These are phyloP conservation scores for Colletotrichum sojae DNA, from an alignment of 2,329 filamentous ascomycete genomes.

Conservation along the genomic window DNA sequence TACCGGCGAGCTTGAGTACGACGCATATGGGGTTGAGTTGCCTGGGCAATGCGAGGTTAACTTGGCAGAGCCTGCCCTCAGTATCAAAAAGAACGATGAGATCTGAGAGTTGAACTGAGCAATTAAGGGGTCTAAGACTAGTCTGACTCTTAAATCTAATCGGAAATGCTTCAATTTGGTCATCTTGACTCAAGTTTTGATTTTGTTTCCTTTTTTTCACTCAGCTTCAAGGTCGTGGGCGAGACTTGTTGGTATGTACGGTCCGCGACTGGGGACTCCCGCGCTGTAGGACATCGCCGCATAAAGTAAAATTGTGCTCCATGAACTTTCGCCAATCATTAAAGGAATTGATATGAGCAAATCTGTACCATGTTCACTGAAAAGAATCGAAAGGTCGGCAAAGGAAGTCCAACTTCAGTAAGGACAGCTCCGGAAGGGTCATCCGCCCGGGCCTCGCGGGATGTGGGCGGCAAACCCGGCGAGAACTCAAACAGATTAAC, in stretches of 20 bases:
- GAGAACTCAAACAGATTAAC: conserved; percentile 7
- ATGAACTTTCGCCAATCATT: too few relatives aligned
- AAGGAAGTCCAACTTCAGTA: not conserved
- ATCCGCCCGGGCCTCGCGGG: conserved; percentile 8
- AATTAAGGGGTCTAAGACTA: not conserved
- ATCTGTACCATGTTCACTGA: not conserved
- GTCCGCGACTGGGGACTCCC: too few relatives aligned
- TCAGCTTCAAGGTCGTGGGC: too few relatives aligned
- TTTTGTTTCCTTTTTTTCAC: too few relatives aligned
- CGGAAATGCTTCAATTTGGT: too few relatives aligned
- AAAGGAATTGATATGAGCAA: too few relatives aligned
- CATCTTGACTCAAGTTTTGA: too few relatives aligned
- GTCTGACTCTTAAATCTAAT: too few relatives aligned
- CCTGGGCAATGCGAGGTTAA: conserved; percentile 47
- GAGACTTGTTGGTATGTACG: too few relatives aligned
- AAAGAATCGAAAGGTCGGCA: not conserved
- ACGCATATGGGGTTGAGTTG: conserved; percentile 50
- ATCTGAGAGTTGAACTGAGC: not conserved
- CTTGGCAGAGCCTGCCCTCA: conserved; percentile 46
- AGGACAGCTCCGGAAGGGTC: conserved; percentile 1
- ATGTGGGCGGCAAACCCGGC: conserved; percentile 22
- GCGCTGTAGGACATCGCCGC: too few relatives aligned
- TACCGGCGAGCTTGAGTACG: conserved; percentile 45
- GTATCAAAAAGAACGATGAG: conserved; percentile 34
- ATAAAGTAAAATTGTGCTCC: too few relatives aligned